Percentiles rank a stretch among this genome's conserved stretches.
These are phyloP conservation scores for Zangia roseola DNA, from an alignment of 768 basidiomycete genomes.

Conservation along the genomic window DNA sequence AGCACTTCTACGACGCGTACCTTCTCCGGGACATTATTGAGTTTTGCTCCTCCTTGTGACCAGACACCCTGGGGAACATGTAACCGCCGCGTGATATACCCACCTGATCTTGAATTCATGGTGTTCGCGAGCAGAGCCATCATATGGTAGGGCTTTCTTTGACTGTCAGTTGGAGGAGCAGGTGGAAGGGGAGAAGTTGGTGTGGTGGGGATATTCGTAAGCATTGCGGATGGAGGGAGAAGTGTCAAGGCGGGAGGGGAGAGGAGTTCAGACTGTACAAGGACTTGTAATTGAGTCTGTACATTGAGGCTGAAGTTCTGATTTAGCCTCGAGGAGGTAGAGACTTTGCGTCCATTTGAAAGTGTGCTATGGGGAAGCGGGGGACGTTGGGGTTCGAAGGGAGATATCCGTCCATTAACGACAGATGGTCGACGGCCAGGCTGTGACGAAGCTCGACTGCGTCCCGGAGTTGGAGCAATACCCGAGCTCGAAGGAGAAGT, in stretches of 20 bases:
- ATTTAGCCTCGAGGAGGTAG: constrained; percentile 59
- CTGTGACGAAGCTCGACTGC: constrained; percentile 73
- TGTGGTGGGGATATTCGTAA: constrained; percentile 63
- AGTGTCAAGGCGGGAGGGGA: constrained; percentile 40
- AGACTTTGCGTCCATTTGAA: constrained; percentile 54
- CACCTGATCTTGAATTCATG: constrained; percentile 79
- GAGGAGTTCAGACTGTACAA: constrained; percentile 51
- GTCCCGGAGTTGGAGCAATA: constrained; percentile 37
- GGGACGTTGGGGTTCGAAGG: constrained; percentile 47
- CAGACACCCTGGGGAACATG: constrained; percentile 90
- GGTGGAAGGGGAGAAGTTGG: constrained; percentile 80
- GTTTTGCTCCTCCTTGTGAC: constrained; percentile 87
- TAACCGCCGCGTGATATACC: constrained; percentile 80
- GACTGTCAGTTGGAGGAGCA: constrained; percentile 63
- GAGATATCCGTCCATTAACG: constrained; percentile 50
- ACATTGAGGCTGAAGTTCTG: constrained; percentile 42
- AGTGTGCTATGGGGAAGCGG: constrained; percentile 47
- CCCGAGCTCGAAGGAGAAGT: constrained; percentile 43
- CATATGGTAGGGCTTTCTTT: constrained; percentile 87
- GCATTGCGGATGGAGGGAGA: constrained; percentile 45
- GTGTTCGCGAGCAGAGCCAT: constrained; percentile 79
- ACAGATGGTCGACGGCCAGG: constrained; percentile 70
- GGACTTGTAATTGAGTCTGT: constrained; percentile 48
- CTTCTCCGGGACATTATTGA: constrained; percentile 80
- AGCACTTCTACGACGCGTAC: constrained; percentile 81